Base-by-base conservation (phyloP, 2,329 filamentous ascomycete genomes). In the Stagonosporopsis tanaceti region DNA sequence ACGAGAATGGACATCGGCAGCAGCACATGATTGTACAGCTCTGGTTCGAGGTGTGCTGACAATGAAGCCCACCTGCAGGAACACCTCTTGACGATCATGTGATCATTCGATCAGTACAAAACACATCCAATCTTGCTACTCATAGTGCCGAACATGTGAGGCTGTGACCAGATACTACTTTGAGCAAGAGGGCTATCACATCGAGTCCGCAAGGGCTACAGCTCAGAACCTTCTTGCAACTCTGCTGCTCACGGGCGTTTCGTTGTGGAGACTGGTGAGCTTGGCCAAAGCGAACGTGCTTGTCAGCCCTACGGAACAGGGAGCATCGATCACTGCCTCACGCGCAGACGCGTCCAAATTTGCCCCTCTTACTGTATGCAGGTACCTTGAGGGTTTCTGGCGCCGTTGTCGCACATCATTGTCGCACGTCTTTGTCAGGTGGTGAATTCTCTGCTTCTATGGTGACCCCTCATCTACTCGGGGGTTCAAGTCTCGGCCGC, bases 401-500 rank as follows among this genome's bases (percentile, higher is more conserved):
- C 37, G 37, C 37, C 37, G 37, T 39, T 39, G 37, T 39, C 37
- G 37, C 37, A 53, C 61, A 61, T 62, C 53, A 57, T 57, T 47
- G 61, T 71, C 38, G 57, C 62, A 67, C 57, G 53, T 53, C 47
- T 57, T 52, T 52, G 64, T 69, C 66, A 68, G 65, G 66, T 66
- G 65, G 61, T 60, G 60, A 60, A 41, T 41, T 58, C 52, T 56
- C 38, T 66, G 56, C 56, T 57, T 50, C 53, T 53, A 34, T 34
- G 57, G 59, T 66, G 64, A 63, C 57, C 47, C 48, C 48, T 61
- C 53, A 47, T 60, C 59, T 60, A 61, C 60, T 62, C 55, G 32
- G 44, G 54, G 42, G 17, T 51, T 28, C 44, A 34, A 17, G 48
- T 67, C 65, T 63, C 70, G 70, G 71, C 69, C 71, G 70, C 72